A percentile compares a stretch with the other conserved stretches of the same genome.
Evolutionary conservation across 257 asterid species (phyloP).

Genomic region (Solanum neorickii): DNA sequence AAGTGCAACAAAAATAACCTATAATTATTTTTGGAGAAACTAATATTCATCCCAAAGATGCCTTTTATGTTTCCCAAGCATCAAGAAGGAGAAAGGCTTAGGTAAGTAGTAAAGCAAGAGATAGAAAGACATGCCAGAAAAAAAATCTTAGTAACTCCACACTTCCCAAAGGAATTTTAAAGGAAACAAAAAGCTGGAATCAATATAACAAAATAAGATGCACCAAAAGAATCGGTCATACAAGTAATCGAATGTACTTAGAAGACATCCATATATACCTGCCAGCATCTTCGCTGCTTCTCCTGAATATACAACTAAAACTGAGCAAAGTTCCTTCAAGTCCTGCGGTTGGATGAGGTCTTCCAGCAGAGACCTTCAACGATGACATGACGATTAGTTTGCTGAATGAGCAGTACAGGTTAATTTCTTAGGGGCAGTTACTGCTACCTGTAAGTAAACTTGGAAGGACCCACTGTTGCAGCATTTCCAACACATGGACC

Average conservation of each 20-base stretch:
- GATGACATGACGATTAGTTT: constrained; percentile 24
- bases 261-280: constrained; percentile 30
- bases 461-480: constrained; percentile 63
- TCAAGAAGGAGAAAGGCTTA: not conserved
- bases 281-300: constrained; percentile 86
- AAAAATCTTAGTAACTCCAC: not conserved
- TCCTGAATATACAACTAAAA: constrained; percentile 72
- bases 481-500: constrained; percentile 45
- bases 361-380: constrained; percentile 81
- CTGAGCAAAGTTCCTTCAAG: constrained; percentile 93
- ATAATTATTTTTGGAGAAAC: not conserved
- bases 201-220: not conserved
- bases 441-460: constrained; percentile 75
- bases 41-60: not conserved
- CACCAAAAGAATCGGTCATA: not conserved
- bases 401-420: constrained; percentile 6
- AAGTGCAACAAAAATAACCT: not conserved
- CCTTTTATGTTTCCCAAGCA: not conserved
- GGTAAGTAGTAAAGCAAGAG: not conserved
- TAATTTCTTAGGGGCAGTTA: not conserved
- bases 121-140: not conserved
- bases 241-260: not conserved
- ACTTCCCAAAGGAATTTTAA: not conserved
- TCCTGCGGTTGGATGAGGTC: constrained; percentile 92
- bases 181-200: not conserved